Percentiles rank a stretch among this genome's conserved stretches.
Conservation (phyloP, 1,284 basidiomycete species). For the Leccinum insolens region DNA sequence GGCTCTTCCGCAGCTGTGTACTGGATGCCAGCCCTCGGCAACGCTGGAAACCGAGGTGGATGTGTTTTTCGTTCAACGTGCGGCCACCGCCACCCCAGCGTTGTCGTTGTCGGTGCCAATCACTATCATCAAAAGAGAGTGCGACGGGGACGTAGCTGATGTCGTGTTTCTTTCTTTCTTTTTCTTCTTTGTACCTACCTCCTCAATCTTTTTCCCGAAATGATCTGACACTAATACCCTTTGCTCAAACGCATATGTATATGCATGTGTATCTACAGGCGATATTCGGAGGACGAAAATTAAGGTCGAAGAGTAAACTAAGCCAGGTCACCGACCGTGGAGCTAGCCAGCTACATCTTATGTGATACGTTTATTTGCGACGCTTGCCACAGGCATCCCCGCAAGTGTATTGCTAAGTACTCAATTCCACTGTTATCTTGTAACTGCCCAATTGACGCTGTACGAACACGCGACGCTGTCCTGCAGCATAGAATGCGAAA, state of each 20-base stretch:
- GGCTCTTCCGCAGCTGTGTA: neutral
- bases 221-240: neutral
- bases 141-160: neutral
- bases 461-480: neutral
- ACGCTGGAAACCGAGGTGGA: neutral
- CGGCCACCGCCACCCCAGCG: neutral
- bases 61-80: neutral
- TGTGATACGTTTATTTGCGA: neutral
- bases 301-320: neutral
- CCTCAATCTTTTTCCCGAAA: neutral
- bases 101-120: neutral
- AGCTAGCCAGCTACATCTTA: neutral
- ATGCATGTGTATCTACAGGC: neutral
- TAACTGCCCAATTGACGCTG: neutral
- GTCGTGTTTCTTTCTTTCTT: slow-evolving; percentile 26
- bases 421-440: neutral
- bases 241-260: neutral
- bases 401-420: neutral
- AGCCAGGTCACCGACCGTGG: neutral
- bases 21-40: neutral
- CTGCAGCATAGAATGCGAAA: too few species aligned
- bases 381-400: neutral
- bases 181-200: neutral
- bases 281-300: neutral
- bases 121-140: neutral